These are phyloP conservation scores for Lactarius tabidus DNA, from an alignment of 768 basidiomycete species.

Conservation along the genomic window DNA sequence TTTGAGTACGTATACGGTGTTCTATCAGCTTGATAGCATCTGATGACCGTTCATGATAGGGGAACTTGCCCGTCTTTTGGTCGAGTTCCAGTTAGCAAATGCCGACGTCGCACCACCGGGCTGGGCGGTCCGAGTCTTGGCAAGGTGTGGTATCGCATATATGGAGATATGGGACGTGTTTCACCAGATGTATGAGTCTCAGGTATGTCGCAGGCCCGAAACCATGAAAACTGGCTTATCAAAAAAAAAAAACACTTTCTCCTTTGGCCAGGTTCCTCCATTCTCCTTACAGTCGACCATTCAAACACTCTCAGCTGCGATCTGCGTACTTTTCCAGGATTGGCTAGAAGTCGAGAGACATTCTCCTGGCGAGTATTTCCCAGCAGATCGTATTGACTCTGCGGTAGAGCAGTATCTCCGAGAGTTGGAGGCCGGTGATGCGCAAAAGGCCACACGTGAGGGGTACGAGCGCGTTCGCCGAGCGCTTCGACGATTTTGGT, in stretches of 20 bases:
- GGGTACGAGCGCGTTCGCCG: constrained; percentile 70
- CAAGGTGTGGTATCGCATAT: constrained; percentile 78
- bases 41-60: constrained; percentile 42
- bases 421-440: constrained; percentile 59
- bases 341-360: constrained; percentile 78
- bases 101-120: constrained; percentile 59
- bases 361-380: constrained; percentile 74
- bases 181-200: constrained; percentile 63
- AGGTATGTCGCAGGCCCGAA: constrained; percentile 44
- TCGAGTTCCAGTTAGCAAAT: constrained; percentile 65
- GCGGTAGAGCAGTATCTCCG: constrained; percentile 70
- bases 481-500: constrained; percentile 70
- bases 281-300: constrained; percentile 80
- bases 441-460: constrained; percentile 48
- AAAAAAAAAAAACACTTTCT: neutral
- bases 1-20: constrained; percentile 56
- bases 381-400: constrained; percentile 69
- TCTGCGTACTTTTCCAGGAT: constrained; percentile 73
- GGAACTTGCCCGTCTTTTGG: constrained; percentile 68
- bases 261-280: constrained; percentile 58
- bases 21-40: neutral
- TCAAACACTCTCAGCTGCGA: constrained; percentile 75
- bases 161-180: constrained; percentile 81
- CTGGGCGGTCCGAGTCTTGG: constrained; percentile 77
- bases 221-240: neutral